A percentile compares a stretch with the other conserved stretches of the same genome.
Evolutionary conservation across 2,329 filamentous ascomycete genomes (phyloP).

Genomic region (Trichophyton simii): DNA sequence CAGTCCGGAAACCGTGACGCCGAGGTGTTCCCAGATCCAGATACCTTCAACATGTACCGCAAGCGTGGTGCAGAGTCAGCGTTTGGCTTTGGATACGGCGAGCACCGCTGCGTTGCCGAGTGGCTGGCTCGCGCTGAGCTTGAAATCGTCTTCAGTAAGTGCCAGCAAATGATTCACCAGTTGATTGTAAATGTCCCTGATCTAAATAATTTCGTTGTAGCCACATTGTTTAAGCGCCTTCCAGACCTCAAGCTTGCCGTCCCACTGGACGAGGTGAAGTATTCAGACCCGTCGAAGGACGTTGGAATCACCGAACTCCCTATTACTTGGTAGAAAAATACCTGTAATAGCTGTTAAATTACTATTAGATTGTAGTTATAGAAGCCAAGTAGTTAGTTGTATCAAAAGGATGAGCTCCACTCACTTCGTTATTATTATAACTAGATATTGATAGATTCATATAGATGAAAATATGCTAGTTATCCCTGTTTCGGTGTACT

Average conservation of each 20-base stretch:
- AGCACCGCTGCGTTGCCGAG: slow-evolving; percentile 38
- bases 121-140: slow-evolving; percentile 34
- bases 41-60: slow-evolving; percentile 36
- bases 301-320: slow-evolving; percentile 33
- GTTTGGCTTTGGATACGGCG: slow-evolving; percentile 37
- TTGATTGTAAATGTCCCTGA: too few species aligned
- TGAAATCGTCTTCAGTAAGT: slow-evolving; percentile 34
- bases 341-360: too few species aligned
- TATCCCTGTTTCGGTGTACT: too few species aligned
- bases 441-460: too few species aligned
- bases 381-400: too few species aligned
- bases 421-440: too few species aligned
- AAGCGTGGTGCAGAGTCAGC: slow-evolving; percentile 24
- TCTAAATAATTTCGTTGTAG: slow-evolving; percentile 14
- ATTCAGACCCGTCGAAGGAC: slow-evolving; percentile 28
- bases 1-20: slow-evolving; percentile 39
- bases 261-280: slow-evolving; percentile 30
- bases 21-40: slow-evolving; percentile 31
- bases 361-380: too few species aligned
- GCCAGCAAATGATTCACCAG: not conserved
- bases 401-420: too few species aligned
- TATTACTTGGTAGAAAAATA: slow-evolving; percentile 17
- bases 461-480: too few species aligned
- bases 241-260: slow-evolving; percentile 31
- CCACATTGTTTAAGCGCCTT: slow-evolving; percentile 29